Evolutionary conservation across 257 asterid genomes (phyloP).

Genomic region (Gardenia jasminoides): DNA sequence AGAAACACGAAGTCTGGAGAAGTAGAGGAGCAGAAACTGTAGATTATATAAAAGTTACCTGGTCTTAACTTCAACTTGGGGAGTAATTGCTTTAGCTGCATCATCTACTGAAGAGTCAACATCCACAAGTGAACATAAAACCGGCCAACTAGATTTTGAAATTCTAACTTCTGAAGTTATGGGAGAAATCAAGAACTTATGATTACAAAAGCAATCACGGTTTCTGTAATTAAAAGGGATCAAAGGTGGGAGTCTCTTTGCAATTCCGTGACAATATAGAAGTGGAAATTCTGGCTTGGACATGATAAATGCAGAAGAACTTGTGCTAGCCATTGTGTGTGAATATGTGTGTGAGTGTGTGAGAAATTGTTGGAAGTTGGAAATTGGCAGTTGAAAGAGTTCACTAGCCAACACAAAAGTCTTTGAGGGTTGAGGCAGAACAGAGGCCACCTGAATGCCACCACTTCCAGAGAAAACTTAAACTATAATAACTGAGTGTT

Average conservation of each 20-base stretch:
- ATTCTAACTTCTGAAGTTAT: slow-evolving; percentile 19
- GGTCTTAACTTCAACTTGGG: slow-evolving; percentile 37
- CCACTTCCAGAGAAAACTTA: neutral
- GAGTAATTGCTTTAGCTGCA: slow-evolving; percentile 21
- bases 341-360: neutral
- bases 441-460: slow-evolving; percentile 10
- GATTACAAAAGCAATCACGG: neutral
- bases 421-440: slow-evolving; percentile 23
- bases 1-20: neutral
- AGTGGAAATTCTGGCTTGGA: slow-evolving; percentile 40
- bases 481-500: too few species aligned
- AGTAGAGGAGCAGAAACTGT: neutral
- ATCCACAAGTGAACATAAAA: slow-evolving; percentile 42
- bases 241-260: slow-evolving; percentile 21
- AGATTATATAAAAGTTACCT: slow-evolving; percentile 38
- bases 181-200: slow-evolving; percentile 19
- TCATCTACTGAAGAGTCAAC: slow-evolving; percentile 40
- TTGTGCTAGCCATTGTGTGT: slow-evolving; percentile 37
- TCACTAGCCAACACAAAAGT: neutral
- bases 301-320: slow-evolving; percentile 26
- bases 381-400: neutral
- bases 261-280: slow-evolving; percentile 21
- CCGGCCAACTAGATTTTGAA: slow-evolving; percentile 19
- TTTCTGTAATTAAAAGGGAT: slow-evolving; percentile 19
- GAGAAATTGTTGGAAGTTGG: neutral